Conservation (phyloP, 1,284 basidiomycete genomes). For the Trametes sp. region DNA sequence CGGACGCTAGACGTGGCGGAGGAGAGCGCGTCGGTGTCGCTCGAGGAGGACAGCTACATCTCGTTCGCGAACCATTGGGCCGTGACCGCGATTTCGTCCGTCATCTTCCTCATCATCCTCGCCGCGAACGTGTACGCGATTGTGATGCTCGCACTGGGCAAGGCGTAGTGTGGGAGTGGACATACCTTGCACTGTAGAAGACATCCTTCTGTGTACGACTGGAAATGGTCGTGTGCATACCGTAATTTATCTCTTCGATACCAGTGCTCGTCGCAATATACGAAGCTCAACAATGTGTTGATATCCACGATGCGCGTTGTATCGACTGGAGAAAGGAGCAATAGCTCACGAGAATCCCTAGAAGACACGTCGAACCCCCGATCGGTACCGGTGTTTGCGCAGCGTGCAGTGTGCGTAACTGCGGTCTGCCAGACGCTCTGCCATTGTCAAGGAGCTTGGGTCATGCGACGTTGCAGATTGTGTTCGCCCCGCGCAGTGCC, state of each 20-base stretch:
- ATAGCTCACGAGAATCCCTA: background rate
- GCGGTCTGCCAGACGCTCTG: background rate
- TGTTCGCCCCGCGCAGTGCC: background rate
- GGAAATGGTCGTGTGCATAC: background rate
- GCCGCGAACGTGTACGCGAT: slow-evolving; percentile 76
- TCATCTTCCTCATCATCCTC: slow-evolving; percentile 68
- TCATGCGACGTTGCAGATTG: background rate
- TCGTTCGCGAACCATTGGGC: slow-evolving; percentile 70
- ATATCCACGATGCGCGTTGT: too few species aligned
- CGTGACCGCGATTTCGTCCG: slow-evolving; percentile 57
- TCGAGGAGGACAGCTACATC: slow-evolving; percentile 45
- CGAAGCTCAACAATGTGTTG: too few species aligned
- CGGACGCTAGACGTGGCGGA: slow-evolving; percentile 21
- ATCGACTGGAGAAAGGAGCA: background rate
- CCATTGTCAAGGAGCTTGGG: background rate
- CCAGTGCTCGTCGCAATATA: background rate
- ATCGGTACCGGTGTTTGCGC: background rate
- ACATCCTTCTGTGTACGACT: background rate
- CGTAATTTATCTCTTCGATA: background rate
- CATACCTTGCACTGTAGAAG: too few species aligned
- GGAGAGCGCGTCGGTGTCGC: slow-evolving; percentile 18
- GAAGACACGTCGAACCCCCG: background rate
- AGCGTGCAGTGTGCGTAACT: background rate
- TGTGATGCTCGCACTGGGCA: slow-evolving; percentile 52
- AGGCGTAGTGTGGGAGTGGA: background rate